Evolutionary conservation across 192 early-diverging fungal genomes (phyloP).

Genomic region (Phlyctochytrium planicorne): DNA sequence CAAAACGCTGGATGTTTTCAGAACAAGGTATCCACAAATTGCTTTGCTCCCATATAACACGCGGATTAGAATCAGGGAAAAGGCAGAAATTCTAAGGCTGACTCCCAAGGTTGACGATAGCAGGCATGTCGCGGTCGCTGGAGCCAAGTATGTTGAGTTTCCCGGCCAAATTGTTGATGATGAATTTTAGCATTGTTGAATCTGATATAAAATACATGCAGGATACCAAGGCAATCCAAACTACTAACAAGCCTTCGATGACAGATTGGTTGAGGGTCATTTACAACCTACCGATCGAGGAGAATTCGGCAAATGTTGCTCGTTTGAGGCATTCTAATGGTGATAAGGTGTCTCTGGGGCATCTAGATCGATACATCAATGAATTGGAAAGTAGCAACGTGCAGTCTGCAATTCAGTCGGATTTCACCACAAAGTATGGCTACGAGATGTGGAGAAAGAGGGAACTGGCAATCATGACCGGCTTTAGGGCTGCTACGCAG

Average conservation of each 20-base stretch:
- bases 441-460: not conserved
- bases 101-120: no score
- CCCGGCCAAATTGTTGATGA: no score
- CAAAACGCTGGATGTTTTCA: no score
- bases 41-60: no score
- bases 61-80: no score
- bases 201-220: not conserved
- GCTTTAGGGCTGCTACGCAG: not conserved
- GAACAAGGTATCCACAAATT: no score
- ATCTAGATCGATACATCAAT: not conserved
- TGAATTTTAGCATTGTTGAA: no score
- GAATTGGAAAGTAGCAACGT: not conserved
- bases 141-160: no score
- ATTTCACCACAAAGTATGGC: not conserved
- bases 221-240: not conserved
- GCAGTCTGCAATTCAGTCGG: not conserved
- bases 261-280: conserved; percentile 1
- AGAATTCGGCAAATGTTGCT: not conserved
- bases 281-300: not conserved
- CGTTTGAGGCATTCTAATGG: not conserved
- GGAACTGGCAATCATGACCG: not conserved
- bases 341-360: not conserved
- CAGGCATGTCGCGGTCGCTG: no score
- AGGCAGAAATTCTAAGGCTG: no score
- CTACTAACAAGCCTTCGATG: not conserved